Conservation (phyloP, 495 filamentous ascomycete species). For the Lichenothelia convexa region DNA sequence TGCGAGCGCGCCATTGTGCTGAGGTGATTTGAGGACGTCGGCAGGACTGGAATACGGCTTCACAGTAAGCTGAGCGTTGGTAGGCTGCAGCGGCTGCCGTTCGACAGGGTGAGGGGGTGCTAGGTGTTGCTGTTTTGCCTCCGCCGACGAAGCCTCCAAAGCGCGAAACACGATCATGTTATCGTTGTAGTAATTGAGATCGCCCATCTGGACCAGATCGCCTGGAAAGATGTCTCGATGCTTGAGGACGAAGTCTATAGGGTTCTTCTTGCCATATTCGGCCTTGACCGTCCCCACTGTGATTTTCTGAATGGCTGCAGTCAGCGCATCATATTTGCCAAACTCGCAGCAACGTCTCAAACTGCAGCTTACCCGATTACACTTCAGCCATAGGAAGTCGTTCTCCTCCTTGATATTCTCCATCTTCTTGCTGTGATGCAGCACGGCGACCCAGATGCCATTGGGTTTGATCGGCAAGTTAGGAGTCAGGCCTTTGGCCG, state of each 20-base stretch:
- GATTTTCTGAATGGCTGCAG: constrained; percentile 22
- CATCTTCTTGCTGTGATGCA: constrained; percentile 4
- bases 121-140: too few relatives aligned
- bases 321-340: not conserved
- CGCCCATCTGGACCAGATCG: constrained; percentile 6
- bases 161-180: constrained; percentile 18
- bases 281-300: constrained; percentile 10
- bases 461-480: not conserved
- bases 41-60: not conserved
- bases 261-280: constrained; percentile 12
- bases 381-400: constrained; percentile 24
- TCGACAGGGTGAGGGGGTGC: too few relatives aligned
- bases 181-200: constrained; percentile 14
- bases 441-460: constrained; percentile 12
- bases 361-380: constrained; percentile 13
- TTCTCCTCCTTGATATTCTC: constrained; percentile 8
- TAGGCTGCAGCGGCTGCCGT: constrained; percentile 5
- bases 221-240: constrained; percentile 1
- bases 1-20: too few relatives aligned
- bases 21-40: too few relatives aligned
- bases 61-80: constrained; percentile 1
- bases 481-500: constrained; percentile 5
- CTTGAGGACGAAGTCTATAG: constrained; percentile 4
- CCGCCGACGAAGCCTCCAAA: constrained; percentile 4
- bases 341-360: not conserved